Percentiles rank a stretch among this genome's conserved stretches.
These are phyloP conservation scores for Talaromyces piceae DNA, from an alignment of 2,329 filamentous ascomycete species.

Conservation along the genomic window DNA sequence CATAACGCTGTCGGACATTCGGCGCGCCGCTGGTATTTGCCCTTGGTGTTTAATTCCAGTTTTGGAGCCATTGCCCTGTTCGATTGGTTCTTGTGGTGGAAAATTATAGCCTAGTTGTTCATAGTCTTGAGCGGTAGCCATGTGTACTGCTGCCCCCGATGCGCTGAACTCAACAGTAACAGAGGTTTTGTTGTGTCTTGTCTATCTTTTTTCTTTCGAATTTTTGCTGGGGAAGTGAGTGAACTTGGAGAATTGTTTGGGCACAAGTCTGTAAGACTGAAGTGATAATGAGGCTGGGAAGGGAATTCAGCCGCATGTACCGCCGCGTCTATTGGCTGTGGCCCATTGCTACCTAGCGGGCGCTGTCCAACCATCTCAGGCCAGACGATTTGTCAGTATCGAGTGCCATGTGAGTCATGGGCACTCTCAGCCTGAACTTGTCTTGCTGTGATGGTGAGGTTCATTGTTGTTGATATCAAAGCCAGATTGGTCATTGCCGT, in stretches of 20 bases:
- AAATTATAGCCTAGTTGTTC: too few species aligned
- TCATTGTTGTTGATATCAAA: too few species aligned
- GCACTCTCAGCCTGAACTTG: background rate
- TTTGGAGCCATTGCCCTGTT: background rate
- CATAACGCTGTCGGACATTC: background rate
- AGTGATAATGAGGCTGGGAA: background rate
- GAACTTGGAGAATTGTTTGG: too few species aligned
- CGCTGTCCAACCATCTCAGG: background rate
- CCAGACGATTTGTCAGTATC: background rate
- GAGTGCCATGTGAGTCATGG: background rate
- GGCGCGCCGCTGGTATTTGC: background rate
- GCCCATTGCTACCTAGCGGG: background rate
- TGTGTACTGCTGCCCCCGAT: too few species aligned
- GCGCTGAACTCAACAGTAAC: too few species aligned
- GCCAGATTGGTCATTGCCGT: too few species aligned
- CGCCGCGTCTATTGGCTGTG: background rate
- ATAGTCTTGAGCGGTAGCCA: too few species aligned
- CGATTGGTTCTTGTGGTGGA: background rate
- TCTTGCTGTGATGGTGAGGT: background rate
- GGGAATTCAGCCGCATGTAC: background rate
- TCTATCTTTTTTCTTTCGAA: too few species aligned
- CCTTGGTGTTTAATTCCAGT: too few species aligned
- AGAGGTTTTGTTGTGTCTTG: too few species aligned
- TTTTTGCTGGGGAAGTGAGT: too few species aligned
- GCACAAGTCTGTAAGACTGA: too few species aligned